These are phyloP conservation scores for Halophytophthora batemanensis DNA, from an alignment of 352 stramenopile species.

Conservation along the genomic window DNA sequence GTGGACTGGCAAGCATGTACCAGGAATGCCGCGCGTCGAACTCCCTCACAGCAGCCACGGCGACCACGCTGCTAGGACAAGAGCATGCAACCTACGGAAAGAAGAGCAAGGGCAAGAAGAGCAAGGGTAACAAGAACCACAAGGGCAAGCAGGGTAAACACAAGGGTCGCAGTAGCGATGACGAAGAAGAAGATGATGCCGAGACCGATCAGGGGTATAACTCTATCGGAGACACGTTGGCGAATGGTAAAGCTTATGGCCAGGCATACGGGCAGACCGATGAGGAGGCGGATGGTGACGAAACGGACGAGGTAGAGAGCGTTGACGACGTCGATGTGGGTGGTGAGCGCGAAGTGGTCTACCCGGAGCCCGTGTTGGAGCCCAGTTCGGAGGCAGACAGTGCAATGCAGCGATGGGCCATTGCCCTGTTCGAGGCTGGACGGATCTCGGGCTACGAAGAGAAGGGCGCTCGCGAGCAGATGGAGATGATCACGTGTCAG, in stretches of 20 bases:
- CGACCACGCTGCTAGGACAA: constrained; percentile 1
- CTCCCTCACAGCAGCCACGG: constrained; percentile 16
- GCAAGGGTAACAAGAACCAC: too few relatives aligned
- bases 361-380: constrained; percentile 10
- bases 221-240: too few relatives aligned
- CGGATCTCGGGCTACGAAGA: constrained; percentile 34
- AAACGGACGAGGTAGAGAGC: too few relatives aligned
- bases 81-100: constrained; percentile 1
- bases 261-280: too few relatives aligned
- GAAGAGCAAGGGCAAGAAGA: constrained; percentile 3
- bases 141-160: too few relatives aligned
- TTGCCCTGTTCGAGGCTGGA: constrained; percentile 40
- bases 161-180: too few relatives aligned
- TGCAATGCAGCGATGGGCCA: constrained; percentile 28
- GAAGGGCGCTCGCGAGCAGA: constrained; percentile 34
- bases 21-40: constrained; percentile 39
- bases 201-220: too few relatives aligned
- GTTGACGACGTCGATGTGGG: too few relatives aligned
- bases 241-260: too few relatives aligned
- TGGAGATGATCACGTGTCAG: constrained; percentile 49
- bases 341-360: too few relatives aligned
- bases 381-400: constrained; percentile 19
- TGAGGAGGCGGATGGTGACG: too few relatives aligned
- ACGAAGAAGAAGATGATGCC: too few relatives aligned
- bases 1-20: constrained; percentile 46